Evolutionary conservation across 2,329 filamentous ascomycete species (phyloP), one percentile per base, ranked within the genome.

Genomic region (Aspergillus sp.): DNA sequence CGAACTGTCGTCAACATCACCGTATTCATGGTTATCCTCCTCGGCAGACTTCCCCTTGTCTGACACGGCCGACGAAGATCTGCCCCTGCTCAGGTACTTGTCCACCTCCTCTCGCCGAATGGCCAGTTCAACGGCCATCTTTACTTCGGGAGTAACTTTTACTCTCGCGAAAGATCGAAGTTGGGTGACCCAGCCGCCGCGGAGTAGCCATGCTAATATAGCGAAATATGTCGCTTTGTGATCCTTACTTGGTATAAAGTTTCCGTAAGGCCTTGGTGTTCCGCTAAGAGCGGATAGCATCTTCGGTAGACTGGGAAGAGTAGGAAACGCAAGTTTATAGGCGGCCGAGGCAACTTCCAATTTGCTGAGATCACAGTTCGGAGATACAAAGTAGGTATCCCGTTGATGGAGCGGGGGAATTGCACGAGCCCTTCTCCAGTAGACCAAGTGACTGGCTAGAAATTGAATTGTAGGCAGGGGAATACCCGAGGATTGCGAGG

Each of bases 121-220:
- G 54, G 87, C 84, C 64, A 88, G 84, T 51, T 90, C 86, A 3
- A 96, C 91, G 62, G 90, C 88, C 68, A 89, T 88, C 65, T 95
- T 87, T 61, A 96, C 89, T 69, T 93, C 88, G 2, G 89, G 87
- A 75, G 88, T 88, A 42, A 95, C 89, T 49, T 93, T 85, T 43
- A 98, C 86, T 80, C 95, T 96, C 12, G 89, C 91, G 72, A 96
- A 97, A 0, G 91, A 95, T 61, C 92, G 90, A 5, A 99, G 82
- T 72, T 97, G 93, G 0, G 90, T 96, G 1, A 97, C 93, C 90
- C 95, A 96, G 13, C 91, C 92, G 47, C 91, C 89, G 41, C 93
- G 87, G 78, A 98, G 86, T 8, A 99, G 83, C 91, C 93, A 99
- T 20, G 91, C 92, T 24, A 99, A 80, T 74, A 98, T 96, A 34